Conservation (phyloP, 768 basidiomycete genomes). For the Serpula lacrymans region DNA sequence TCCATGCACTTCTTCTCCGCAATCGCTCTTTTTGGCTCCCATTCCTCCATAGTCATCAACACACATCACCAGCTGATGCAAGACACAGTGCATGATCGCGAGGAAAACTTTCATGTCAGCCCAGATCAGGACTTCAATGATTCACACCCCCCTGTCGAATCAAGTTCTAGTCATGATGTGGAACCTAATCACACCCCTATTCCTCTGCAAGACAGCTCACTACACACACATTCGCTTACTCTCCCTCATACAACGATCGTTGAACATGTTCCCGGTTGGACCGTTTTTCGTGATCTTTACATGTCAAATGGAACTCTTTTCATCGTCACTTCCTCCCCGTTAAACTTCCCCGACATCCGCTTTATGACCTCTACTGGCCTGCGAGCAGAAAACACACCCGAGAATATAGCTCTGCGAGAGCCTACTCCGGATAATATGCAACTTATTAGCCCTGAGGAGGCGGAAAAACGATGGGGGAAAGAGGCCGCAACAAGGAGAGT, state of each 20-base stretch:
- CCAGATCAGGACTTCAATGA: too few relatives aligned
- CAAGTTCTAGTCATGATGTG: too few relatives aligned
- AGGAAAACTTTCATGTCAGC: too few relatives aligned
- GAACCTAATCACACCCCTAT: too few relatives aligned
- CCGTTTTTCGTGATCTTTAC: conserved; percentile 79
- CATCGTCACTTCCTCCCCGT: conserved; percentile 52
- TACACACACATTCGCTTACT: too few relatives aligned
- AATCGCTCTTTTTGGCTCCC: conserved; percentile 28
- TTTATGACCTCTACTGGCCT: conserved; percentile 71
- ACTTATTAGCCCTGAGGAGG: conserved; percentile 58
- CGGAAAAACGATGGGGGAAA: conserved; percentile 57
- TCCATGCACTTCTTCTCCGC: conserved; percentile 52
- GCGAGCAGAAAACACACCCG: conserved; percentile 52
- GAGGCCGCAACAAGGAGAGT: conserved; percentile 45
- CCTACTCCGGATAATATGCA: conserved; percentile 64
- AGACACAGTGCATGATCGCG: neutral
- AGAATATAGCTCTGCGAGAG: conserved; percentile 63
- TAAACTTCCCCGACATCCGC: conserved; percentile 42
- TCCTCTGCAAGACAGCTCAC: too few relatives aligned
- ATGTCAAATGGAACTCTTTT: conserved; percentile 80
- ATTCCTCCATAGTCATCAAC: conserved; percentile 30
- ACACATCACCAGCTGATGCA: conserved; percentile 11
- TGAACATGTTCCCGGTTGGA: conserved; percentile 80
- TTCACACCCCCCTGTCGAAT: too few relatives aligned
- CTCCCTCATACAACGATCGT: conserved; percentile 55